Percentiles rank a stretch among this genome's conserved stretches.
These are phyloP conservation scores for Salix arbutifolia DNA, from an alignment of 345 rosid species.

Conservation along the genomic window DNA sequence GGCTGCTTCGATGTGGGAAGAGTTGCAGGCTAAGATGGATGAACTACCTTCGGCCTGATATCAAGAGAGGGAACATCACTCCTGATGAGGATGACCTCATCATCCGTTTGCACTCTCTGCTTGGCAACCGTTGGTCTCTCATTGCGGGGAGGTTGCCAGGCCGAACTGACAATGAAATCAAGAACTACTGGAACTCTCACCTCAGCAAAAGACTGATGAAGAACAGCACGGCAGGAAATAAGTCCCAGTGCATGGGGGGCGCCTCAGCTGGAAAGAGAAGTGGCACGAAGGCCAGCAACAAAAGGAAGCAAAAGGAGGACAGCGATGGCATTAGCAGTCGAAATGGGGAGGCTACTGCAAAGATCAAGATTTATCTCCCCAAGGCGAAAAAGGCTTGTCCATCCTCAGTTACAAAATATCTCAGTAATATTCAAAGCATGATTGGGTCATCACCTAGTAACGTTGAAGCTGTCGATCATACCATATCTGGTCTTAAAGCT, in stretches of 20 bases:
- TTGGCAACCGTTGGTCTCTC: constrained; percentile 48
- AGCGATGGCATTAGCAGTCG: neutral
- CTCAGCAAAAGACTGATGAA: constrained; percentile 26
- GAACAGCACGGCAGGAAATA: neutral
- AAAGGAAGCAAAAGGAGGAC: neutral
- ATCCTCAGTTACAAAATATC: constrained; percentile 11
- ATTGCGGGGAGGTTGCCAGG: constrained; percentile 42
- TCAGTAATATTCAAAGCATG: neutral
- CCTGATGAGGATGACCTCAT: constrained; percentile 50
- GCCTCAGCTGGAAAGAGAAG: neutral
- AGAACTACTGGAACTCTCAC: constrained; percentile 46
- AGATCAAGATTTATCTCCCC: constrained; percentile 29
- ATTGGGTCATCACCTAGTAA: neutral
- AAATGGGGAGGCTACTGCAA: neutral
- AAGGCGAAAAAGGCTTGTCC: constrained; percentile 29
- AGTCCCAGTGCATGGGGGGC: neutral
- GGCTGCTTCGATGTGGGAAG: constrained; percentile 47
- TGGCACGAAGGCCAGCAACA: too few species aligned
- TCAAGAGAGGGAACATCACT: constrained; percentile 48
- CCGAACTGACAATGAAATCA: constrained; percentile 51
- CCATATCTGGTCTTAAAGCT: neutral
- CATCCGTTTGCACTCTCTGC: constrained; percentile 40
- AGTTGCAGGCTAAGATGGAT: constrained; percentile 52
- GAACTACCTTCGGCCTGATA: constrained; percentile 48
- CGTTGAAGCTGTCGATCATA: neutral